Base-by-base conservation (phyloP, 805 yeast genomes). In the Hanseniaspora lachancei region DNA sequence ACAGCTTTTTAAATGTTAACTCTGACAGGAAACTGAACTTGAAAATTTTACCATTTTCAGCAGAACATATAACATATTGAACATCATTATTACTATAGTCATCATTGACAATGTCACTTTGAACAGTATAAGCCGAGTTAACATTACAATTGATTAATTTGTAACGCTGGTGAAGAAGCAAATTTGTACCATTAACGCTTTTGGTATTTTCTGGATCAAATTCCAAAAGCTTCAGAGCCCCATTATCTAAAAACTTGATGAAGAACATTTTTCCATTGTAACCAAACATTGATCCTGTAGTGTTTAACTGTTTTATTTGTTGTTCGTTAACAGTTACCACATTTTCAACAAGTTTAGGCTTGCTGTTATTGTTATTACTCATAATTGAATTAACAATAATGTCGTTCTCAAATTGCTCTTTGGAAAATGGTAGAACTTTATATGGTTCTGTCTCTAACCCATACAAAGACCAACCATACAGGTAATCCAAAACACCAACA, bases 381-480 rank as follows among this genome's bases (percentile, higher is more conserved):
- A 52, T 52, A 18, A 52, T 36, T 3, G 56, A 53, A n/a, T 85
- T 79, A 58, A 83, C 75, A 46, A 76, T 73, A 0, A 85, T 83
- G 62, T 81, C 84, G 46, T 84, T 71, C 20, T 75, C 68, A 27
- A 78, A 74, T 21, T 78, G 73, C 65, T 89, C 95, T 64, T 84
- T 86, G 9, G 95, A 89, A 52, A 93, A 67, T 57, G 77, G 68
- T 18, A 88, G 73, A 82, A 91, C 81, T 60, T 96, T 72, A 66
- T 86, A 89, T 0, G 99, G 99, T 63, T 91, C 96, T 2, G 95
- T 91, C 66, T 89, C 95, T 69, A 89, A 89, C 1, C 97, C 97
- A 32, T 82, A 81, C 57, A 93, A 73, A 73, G 89, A 81, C 4
- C 87, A 74, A 5, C 71, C 72, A 62, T 86, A 84, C 68, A 81